These are phyloP conservation scores for Morella rubra DNA, from an alignment of 306 rosid genomes.

Conservation along the genomic window DNA sequence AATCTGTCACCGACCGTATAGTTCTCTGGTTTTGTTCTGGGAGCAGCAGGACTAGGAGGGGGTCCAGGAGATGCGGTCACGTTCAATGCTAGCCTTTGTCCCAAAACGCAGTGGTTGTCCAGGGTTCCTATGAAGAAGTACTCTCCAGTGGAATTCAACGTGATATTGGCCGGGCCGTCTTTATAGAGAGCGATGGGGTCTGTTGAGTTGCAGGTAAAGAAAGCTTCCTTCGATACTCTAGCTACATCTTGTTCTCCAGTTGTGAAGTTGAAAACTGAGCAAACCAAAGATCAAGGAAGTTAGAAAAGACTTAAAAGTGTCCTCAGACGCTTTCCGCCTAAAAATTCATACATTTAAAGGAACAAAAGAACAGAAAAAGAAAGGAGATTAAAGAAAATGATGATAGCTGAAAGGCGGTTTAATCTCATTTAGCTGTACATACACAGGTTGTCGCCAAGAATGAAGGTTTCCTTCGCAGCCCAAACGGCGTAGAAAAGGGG, in stretches of 20 bases:
- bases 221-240: slow-evolving; percentile 50
- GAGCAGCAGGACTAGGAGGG: slow-evolving; percentile 34
- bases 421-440: not conserved
- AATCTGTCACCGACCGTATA: slow-evolving; percentile 42
- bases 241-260: slow-evolving; percentile 55
- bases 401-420: too few relatives aligned
- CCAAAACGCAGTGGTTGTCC: slow-evolving; percentile 34
- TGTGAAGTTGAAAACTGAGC: slow-evolving; percentile 55
- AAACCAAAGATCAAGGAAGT: not conserved
- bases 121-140: slow-evolving; percentile 56
- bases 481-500: slow-evolving; percentile 28
- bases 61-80: slow-evolving; percentile 37
- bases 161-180: slow-evolving; percentile 49
- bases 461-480: slow-evolving; percentile 32
- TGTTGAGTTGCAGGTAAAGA: slow-evolving; percentile 42
- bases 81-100: slow-evolving; percentile 46
- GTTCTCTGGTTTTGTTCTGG: slow-evolving; percentile 27
- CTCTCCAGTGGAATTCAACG: slow-evolving; percentile 37
- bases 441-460: slow-evolving; percentile 47
- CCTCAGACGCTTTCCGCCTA: too few relatives aligned
- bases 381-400: too few relatives aligned
- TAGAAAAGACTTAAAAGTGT: not conserved
- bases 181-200: slow-evolving; percentile 37
- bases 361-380: not conserved
- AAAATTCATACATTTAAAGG: not conserved